phyloP scores from a whole-genome alignment of 768 basidiomycete species.

The Flagelloscypha sp. region DNA sequence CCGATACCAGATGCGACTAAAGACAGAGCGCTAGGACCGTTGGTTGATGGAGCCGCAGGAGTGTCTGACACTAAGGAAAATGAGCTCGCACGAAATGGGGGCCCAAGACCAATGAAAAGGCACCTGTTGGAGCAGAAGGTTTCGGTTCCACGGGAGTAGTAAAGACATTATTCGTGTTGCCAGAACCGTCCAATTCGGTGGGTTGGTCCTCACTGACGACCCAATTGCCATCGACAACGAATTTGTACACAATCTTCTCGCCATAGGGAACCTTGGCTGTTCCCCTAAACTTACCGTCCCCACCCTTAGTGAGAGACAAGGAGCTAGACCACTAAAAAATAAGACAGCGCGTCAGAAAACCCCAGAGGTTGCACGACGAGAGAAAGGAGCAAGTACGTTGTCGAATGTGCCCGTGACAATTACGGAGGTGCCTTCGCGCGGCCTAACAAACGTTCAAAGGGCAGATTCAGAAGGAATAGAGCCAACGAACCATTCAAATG shows the following conservation, averaged over 20 bases:
- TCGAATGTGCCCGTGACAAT: constrained; percentile 76
- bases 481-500: constrained; percentile 13
- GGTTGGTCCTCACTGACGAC: constrained; percentile 42
- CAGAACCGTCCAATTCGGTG: constrained; percentile 51
- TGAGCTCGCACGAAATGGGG: no score
- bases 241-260: constrained; percentile 65
- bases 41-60: constrained; percentile 8
- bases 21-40: constrained; percentile 9
- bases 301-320: constrained; percentile 42
- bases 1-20: constrained; percentile 35
- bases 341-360: constrained; percentile 1
- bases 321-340: constrained; percentile 51
- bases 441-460: constrained; percentile 34
- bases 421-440: constrained; percentile 48
- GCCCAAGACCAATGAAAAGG: no score
- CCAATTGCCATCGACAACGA: constrained; percentile 72
- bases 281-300: constrained; percentile 44
- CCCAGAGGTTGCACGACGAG: constrained; percentile 3
- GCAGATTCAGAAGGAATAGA: constrained; percentile 3
- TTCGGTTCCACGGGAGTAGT: constrained; percentile 40
- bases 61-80: no score
- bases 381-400: constrained; percentile 35
- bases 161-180: constrained; percentile 67
- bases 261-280: constrained; percentile 51
- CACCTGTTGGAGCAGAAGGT: constrained; percentile 5